These are phyloP conservation scores for Discostella stelligeroides DNA, from an alignment of 108 stramenopile genomes.

Conservation along the genomic window DNA sequence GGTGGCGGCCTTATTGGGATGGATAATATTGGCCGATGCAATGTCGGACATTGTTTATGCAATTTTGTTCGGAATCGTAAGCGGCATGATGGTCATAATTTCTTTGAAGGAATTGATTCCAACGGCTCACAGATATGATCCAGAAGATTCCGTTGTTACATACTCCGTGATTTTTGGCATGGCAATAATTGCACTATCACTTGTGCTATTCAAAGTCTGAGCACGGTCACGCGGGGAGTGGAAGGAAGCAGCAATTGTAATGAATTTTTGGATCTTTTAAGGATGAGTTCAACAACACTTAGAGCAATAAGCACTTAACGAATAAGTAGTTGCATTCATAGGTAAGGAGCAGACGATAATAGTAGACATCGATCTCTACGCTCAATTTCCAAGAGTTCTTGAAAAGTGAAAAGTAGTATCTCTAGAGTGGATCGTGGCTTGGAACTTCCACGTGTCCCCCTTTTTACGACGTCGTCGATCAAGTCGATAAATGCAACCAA, in stretches of 20 bases:
- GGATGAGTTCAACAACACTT: neutral
- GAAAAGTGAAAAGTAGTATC: no score
- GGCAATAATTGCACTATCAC: conserved; percentile 90
- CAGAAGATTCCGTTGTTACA: conserved; percentile 84
- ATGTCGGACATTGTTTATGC: conserved; percentile 59
- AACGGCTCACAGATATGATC: conserved; percentile 94
- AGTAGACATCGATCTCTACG: no score
- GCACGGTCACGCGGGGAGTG: no score
- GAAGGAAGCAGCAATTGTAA: neutral
- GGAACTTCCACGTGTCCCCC: no score
- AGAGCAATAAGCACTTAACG: no score
- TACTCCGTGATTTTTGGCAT: conserved; percentile 86
- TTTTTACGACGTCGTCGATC: no score
- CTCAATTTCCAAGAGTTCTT: no score
- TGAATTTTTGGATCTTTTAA: neutral
- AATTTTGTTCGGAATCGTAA: conserved; percentile 76
- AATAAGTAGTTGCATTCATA: no score
- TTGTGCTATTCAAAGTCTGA: conserved; percentile 75
- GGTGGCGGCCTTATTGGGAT: conserved; percentile 77
- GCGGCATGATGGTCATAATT: conserved; percentile 85
- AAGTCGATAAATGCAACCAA: no score
- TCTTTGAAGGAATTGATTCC: conserved; percentile 89
- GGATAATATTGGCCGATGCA: conserved; percentile 59
- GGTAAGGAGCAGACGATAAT: no score
- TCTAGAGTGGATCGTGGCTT: no score